Evolutionary conservation across 441 rosid species (phyloP), one percentile per base, ranked within the genome.

Genomic region (Populus trichocarpa): DNA sequence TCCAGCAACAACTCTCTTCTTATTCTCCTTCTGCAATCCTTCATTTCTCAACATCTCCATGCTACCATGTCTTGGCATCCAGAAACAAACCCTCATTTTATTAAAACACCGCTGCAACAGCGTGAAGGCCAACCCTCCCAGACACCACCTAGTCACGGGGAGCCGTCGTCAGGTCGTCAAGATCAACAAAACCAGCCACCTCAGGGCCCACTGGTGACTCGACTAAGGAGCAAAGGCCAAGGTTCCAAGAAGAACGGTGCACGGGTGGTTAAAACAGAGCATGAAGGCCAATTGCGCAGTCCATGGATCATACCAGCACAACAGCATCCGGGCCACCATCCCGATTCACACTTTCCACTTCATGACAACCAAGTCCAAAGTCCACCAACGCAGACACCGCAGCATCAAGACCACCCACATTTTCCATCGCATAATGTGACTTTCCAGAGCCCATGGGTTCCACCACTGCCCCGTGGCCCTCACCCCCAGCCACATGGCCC

Each of bases 1-100:
- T 74, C 57, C 23, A 64, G 23, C 61, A 71, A 71, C 81, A 70
- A 46, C 76, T 63, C 85, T 73, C 85, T 73, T 74, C 78, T 79
- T 78, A 72, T 83, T 79, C 73, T 68, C 28, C 80, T 35, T 4
- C 78, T 46, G 28, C 64, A 70, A 59, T 61, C 81, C 83, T 66
- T 72, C 77, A 35, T 78, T 77, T 65, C 77, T 20, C 2, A 22
- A 68, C 72, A 23, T 72, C n/a, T 22, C 30, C 2, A 2, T 46
- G 2, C 77, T 46, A 71, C 67, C 74, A 89, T 89, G 90, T 80
- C 85, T 81, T 83, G 53, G 70, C 86, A 79, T 79, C 72, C 42
- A 6, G 94, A 91, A 80, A 89, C 91, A 75, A 94, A 91, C 85
- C 96, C 96, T n/a, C 85, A 90, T 74, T 87, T 92, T 65, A 26